A percentile compares a stretch with the other conserved stretches of the same genome.
These are phyloP conservation scores for Phytophthora litchii DNA, from an alignment of 352 stramenopile species.

Conservation along the genomic window DNA sequence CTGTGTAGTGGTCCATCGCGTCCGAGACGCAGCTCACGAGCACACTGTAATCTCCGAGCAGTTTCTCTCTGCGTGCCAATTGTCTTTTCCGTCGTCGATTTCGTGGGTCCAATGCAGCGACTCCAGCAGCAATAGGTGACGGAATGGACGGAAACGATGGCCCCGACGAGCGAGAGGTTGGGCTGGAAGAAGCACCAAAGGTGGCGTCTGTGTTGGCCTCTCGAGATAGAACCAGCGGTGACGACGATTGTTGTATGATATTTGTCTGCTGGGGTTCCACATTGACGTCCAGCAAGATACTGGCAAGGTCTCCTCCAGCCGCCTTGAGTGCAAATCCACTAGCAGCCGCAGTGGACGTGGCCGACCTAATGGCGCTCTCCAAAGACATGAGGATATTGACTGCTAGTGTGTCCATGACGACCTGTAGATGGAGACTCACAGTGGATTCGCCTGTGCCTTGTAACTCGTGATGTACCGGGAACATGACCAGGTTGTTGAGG, in stretches of 20 bases:
- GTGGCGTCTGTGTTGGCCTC: constrained; percentile 12
- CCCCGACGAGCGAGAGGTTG: constrained; percentile 20
- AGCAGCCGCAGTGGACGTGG: constrained; percentile 47
- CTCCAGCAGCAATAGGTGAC: constrained; percentile 34
- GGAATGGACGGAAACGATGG: constrained; percentile 39
- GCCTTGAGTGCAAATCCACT: constrained; percentile 15
- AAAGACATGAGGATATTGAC: constrained; percentile 87
- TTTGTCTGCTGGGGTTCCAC: constrained; percentile 58
- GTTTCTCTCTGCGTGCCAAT: constrained; percentile 68
- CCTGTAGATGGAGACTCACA: constrained; percentile 78
- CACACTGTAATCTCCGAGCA: constrained; percentile 82
- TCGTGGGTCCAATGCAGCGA: constrained; percentile 48
- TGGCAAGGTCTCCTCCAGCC: constrained; percentile 33
- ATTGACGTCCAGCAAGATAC: constrained; percentile 75
- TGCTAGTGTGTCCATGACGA: constrained; percentile 81
- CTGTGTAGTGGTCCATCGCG: constrained; percentile 72
- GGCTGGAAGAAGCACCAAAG: constrained; percentile 19
- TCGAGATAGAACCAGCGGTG: constrained; percentile 38
- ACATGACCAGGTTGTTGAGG: constrained; percentile 80
- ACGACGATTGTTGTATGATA: constrained; percentile 19
- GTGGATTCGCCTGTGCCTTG: constrained; percentile 66
- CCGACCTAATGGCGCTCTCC: constrained; percentile 72
- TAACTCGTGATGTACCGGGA: constrained; percentile 77
- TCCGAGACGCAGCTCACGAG: constrained; percentile 69
- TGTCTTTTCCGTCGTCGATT: constrained; percentile 53